Conservation (phyloP, 169 alveolate species). For the Plasmodium vivax region DNA sequence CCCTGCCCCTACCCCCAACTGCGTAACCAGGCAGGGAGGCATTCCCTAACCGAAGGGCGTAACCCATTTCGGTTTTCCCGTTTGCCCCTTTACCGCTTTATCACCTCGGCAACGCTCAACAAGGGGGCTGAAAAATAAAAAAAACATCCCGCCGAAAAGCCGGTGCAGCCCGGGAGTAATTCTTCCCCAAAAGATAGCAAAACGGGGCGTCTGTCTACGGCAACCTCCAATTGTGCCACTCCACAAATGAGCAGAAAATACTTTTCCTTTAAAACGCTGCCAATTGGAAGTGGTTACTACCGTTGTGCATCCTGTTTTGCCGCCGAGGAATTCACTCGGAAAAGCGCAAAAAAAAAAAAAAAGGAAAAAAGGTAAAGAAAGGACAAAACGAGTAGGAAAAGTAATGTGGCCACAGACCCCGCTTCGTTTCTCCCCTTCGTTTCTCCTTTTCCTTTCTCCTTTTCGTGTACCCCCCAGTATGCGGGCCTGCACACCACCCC, state of each 20-base stretch:
- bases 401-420: background rate
- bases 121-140: background rate
- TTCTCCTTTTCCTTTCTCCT: background rate
- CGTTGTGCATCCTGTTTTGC: background rate
- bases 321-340: background rate
- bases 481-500: background rate
- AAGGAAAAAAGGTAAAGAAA: too few species aligned
- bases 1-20: background rate
- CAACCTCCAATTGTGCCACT: background rate
- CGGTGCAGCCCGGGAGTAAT: background rate
- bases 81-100: background rate
- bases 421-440: background rate
- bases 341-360: background rate
- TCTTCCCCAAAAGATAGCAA: background rate
- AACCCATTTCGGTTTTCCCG: background rate
- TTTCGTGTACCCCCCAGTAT: background rate
- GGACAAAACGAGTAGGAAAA: background rate
- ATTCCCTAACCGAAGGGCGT: background rate
- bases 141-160: background rate
- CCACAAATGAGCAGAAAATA: background rate
- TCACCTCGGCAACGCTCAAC: background rate
- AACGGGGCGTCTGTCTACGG: background rate
- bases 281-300: background rate
- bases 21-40: background rate
- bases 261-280: background rate